Evolutionary conservation across 2,329 filamentous ascomycete species (phyloP).

Genomic region (Tothia fuscella): DNA sequence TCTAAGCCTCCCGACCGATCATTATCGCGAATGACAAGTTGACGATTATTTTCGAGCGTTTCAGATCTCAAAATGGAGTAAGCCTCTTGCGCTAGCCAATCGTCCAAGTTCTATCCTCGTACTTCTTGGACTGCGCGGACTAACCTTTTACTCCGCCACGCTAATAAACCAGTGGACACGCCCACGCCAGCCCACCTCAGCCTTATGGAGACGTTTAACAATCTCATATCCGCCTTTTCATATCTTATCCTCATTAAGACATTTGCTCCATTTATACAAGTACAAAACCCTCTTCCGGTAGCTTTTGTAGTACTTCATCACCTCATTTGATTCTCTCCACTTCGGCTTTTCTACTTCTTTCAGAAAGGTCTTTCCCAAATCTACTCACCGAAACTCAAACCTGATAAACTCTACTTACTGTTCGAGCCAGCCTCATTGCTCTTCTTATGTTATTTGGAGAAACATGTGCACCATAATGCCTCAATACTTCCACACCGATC

Average conservation of each 20-base stretch:
- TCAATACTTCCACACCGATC: no score
- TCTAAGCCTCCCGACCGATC: slow-evolving; percentile 5
- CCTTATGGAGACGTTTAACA: no score
- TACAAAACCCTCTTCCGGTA: background rate
- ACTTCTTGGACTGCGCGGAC: background rate
- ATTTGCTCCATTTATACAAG: background rate
- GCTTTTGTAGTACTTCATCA: background rate
- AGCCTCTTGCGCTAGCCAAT: background rate
- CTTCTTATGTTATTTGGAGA: no score
- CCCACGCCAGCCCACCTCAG: no score
- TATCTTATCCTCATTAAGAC: background rate
- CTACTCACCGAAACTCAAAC: no score
- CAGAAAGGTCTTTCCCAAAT: slow-evolving; percentile 1
- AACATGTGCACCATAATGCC: no score
- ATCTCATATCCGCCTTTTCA: background rate
- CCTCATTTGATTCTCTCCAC: slow-evolving; percentile 1
- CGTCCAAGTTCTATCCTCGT: background rate
- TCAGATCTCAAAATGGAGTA: slow-evolving; percentile 1
- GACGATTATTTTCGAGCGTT: slow-evolving; percentile 1
- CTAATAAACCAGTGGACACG: slow-evolving; percentile 4
- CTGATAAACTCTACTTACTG: no score
- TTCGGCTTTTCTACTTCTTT: background rate
- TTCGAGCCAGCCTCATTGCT: no score
- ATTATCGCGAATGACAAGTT: slow-evolving; percentile 5
- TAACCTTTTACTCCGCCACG: slow-evolving; percentile 5